phyloP scores from a whole-genome alignment of 805 yeast genomes.

The Yamadazyma nakazawae region DNA sequence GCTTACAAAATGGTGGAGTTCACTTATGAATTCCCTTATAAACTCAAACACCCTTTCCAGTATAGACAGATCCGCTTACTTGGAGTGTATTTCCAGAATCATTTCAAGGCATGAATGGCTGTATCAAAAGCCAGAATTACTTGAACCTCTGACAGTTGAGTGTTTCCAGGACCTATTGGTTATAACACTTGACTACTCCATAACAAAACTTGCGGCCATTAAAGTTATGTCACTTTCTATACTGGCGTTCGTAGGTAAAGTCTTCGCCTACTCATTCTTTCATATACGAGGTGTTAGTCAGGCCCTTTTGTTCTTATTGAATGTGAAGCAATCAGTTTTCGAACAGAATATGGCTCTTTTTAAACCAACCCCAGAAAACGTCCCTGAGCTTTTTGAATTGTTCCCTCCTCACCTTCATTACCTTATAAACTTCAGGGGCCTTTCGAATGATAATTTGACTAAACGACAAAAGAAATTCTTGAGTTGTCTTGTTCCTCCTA shows the following conservation, averaged over 20 bases:
- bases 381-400: slow-evolving; percentile 6
- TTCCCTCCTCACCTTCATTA: slow-evolving; percentile 32
- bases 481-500: slow-evolving; percentile 39
- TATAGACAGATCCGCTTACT: slow-evolving; percentile 49
- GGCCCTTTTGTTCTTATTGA: slow-evolving; percentile 54
- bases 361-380: background rate
- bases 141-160: slow-evolving; percentile 16
- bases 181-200: slow-evolving; percentile 52
- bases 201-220: slow-evolving; percentile 43
- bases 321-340: slow-evolving; percentile 48
- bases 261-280: slow-evolving; percentile 61
- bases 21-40: slow-evolving; percentile 30
- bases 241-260: slow-evolving; percentile 67
- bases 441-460: slow-evolving; percentile 21
- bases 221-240: slow-evolving; percentile 54
- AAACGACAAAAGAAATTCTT: slow-evolving; percentile 23
- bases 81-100: slow-evolving; percentile 53
- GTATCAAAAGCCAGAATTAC: slow-evolving; percentile 15
- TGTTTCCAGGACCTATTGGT: slow-evolving; percentile 36
- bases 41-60: slow-evolving; percentile 30
- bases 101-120: slow-evolving; percentile 48
- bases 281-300: slow-evolving; percentile 53
- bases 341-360: slow-evolving; percentile 18
- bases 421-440: slow-evolving; percentile 31
- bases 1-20: slow-evolving; percentile 53